These are phyloP conservation scores for Chaetomidium leptoderma DNA, from an alignment of 495 filamentous ascomycete species.

Conservation along the genomic window DNA sequence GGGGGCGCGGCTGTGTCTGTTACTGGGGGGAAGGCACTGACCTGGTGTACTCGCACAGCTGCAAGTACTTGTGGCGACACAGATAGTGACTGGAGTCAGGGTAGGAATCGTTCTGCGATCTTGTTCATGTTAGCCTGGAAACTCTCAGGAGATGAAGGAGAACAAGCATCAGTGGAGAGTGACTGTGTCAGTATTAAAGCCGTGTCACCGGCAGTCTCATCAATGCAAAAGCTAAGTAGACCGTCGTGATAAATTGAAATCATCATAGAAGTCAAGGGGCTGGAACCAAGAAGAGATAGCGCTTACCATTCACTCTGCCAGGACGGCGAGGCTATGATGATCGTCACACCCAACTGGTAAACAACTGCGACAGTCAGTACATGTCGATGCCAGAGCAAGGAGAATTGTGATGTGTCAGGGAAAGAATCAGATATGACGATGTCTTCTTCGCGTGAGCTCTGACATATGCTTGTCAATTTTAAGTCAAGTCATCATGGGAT, in stretches of 20 bases:
- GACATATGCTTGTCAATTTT: conserved; percentile 87
- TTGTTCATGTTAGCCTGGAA: conserved; percentile 22
- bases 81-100: not conserved
- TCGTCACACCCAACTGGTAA: too few relatives aligned
- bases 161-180: conserved; percentile 2
- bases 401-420: conserved; percentile 27
- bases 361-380: conserved; percentile 24
- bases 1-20: too few relatives aligned
- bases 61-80: not conserved
- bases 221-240: conserved; percentile 92
- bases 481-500: conserved; percentile 61
- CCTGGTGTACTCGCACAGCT: not conserved
- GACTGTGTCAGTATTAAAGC: conserved; percentile 59
- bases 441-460: conserved; percentile 66
- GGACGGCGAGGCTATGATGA: not conserved
- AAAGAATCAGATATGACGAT: conserved; percentile 41
- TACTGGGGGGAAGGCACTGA: too few relatives aligned
- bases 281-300: conserved; percentile 6
- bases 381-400: not conserved
- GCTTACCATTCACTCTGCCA: conserved; percentile 19
- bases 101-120: not conserved
- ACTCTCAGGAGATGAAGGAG: not conserved
- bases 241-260: conserved; percentile 88
- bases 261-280: conserved; percentile 48
- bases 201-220: conserved; percentile 92